Base-by-base conservation (phyloP, 345 rosid species). In the Physaria fendleri region DNA sequence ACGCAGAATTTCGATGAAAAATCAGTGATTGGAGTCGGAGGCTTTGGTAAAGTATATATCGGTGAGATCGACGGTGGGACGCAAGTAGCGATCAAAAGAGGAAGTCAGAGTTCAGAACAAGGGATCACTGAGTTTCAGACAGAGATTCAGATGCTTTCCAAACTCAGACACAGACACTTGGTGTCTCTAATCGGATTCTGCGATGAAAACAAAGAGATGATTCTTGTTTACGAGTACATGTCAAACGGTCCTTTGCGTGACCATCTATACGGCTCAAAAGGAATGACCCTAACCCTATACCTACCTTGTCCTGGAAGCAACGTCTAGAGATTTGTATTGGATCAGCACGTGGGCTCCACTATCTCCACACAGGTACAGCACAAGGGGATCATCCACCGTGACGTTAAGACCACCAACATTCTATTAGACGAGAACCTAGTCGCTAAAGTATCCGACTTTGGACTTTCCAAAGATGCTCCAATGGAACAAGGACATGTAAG, bases 181-280 rank as follows among this genome's bases (percentile, higher is more conserved):
- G 95, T 87, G 5, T 81, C 95, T 2, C 81, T 87, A 1, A 82
- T 90, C 5, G 94, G 94, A 22, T 87, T 87, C 69, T 87, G 89
- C 12, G 88, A 90, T 6, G 89, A 90, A 37, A 65, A 79, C 33
- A 47, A 79, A 5, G 95, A 90, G 73, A 90, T 90, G 97, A 87
- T 87, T 45, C 87, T 90, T n/a, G 95, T 84, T 3, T 90, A 90
- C 9, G 90, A 85, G 74, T 84, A 73, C 76, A 87, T 90, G 97
- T 77, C 82, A 15, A 85, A 90, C 21, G 95, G 97, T 8, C 94
- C 95, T 0, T 59, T 85, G 8, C 90, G 91, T 0, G 95, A 90
- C 54, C 95, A 90, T 72, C 62, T 90, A 30, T 85, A 90, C 35
- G 88, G 90, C 28, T 70, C 87, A 0, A 72, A 74, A 58, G 71